phyloP scores from a whole-genome alignment of 2,329 filamentous ascomycete species.

The Ustulina deusta region DNA sequence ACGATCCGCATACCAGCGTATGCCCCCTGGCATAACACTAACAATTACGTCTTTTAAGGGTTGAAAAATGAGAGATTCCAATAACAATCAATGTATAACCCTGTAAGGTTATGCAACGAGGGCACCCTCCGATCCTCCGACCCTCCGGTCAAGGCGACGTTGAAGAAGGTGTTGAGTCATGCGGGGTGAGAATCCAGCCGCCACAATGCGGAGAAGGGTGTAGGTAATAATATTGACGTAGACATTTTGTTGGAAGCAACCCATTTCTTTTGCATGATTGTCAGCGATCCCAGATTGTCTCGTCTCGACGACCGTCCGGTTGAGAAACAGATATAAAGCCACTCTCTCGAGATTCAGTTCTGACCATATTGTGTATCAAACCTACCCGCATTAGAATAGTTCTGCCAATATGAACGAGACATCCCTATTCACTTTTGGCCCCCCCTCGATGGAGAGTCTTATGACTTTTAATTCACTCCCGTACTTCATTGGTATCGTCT shows the following conservation, averaged over 20 bases:
- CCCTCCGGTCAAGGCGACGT: not conserved
- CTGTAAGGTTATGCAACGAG: too few relatives aligned
- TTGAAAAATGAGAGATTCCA: too few relatives aligned
- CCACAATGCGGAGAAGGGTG: not conserved
- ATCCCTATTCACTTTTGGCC: conserved; percentile 7
- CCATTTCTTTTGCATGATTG: not conserved
- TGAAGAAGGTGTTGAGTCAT: not conserved
- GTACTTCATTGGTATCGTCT: conserved; percentile 28
- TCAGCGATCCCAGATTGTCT: not conserved
- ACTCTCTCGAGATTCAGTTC: not conserved
- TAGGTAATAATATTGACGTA: not conserved
- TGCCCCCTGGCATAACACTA: too few relatives aligned
- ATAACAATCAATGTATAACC: too few relatives aligned
- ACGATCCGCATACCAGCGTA: too few relatives aligned
- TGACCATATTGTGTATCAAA: not conserved
- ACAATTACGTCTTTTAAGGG: too few relatives aligned
- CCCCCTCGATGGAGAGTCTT: conserved; percentile 21
- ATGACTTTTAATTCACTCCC: conserved; percentile 20
- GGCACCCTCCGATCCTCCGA: conserved; percentile 22
- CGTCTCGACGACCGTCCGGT: not conserved
- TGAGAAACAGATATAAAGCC: conserved; percentile 3
- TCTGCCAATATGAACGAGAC: conserved; percentile 32
- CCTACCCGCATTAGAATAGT: not conserved
- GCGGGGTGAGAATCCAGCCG: conserved; percentile 3
- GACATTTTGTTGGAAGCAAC: not conserved